Percentiles rank a stretch among this genome's conserved stretches.
Evolutionary conservation across 1,284 basidiomycete species (phyloP).

Genomic region (Cutaneotrichosporon arboriforme): DNA sequence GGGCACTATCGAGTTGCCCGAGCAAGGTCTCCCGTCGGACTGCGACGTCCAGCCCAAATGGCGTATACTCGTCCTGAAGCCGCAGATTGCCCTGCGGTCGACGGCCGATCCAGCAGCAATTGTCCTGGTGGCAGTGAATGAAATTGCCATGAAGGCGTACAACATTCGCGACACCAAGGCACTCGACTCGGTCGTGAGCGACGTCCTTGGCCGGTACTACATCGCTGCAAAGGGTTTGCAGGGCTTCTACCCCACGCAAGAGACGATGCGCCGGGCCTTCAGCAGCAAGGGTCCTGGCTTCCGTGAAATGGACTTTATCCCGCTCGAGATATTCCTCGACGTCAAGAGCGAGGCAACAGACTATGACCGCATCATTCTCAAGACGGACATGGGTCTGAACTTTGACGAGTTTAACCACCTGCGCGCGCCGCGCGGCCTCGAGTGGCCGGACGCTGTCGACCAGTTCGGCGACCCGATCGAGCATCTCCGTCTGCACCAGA

Average conservation of each 20-base stretch:
- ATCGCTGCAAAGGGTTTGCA: constrained; percentile 73
- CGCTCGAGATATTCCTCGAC: constrained; percentile 83
- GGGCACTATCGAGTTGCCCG: constrained; percentile 16
- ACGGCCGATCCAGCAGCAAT: constrained; percentile 60
- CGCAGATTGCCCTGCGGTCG: constrained; percentile 78
- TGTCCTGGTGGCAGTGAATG: constrained; percentile 73
- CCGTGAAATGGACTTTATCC: constrained; percentile 55
- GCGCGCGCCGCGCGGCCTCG: constrained; percentile 66
- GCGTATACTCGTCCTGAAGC: constrained; percentile 79
- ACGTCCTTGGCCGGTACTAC: constrained; percentile 78
- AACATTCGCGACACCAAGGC: constrained; percentile 74
- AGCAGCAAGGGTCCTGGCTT: background rate
- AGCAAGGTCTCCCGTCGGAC: constrained; percentile 34
- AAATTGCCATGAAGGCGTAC: constrained; percentile 75
- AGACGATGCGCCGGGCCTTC: constrained; percentile 16
- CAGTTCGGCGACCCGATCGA: constrained; percentile 51
- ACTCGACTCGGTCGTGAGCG: constrained; percentile 73
- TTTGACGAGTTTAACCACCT: constrained; percentile 95
- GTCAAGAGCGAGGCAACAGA: constrained; percentile 70
- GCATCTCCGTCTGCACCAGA: constrained; percentile 76
- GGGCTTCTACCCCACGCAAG: constrained; percentile 68
- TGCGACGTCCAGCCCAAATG: constrained; percentile 57
- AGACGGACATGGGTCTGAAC: constrained; percentile 76
- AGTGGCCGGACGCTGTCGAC: constrained; percentile 43
- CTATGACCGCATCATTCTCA: constrained; percentile 84